Evolutionary conservation across 345 rosid species (phyloP).

Genomic region (Murraya koenigii): DNA sequence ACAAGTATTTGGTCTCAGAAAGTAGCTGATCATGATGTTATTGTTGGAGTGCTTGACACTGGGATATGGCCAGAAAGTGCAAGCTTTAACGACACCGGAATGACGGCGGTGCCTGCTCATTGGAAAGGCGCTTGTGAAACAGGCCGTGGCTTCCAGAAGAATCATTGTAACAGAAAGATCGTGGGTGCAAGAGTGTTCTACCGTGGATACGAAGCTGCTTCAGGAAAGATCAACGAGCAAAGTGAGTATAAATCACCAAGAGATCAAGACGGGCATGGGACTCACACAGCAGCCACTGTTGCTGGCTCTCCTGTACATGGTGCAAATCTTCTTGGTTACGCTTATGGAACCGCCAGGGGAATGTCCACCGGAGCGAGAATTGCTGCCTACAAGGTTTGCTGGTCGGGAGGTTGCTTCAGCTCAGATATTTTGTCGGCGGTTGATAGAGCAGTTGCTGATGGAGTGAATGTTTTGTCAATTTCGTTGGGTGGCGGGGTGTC

Average conservation of each 20-base stretch:
- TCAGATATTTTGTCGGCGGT: slow-evolving; percentile 74
- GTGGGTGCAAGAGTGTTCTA: slow-evolving; percentile 68
- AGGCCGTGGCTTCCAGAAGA: slow-evolving; percentile 47
- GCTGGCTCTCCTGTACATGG: slow-evolving; percentile 61
- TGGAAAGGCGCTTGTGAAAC: slow-evolving; percentile 77
- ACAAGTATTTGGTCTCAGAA: slow-evolving; percentile 47
- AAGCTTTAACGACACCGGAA: slow-evolving; percentile 63
- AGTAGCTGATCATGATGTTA: slow-evolving; percentile 55
- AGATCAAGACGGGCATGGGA: slow-evolving; percentile 79
- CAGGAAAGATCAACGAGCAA: slow-evolving; percentile 51
- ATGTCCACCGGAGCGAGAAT: slow-evolving; percentile 77
- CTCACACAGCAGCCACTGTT: slow-evolving; percentile 80
- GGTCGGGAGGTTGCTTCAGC: slow-evolving; percentile 68
- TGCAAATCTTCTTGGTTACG: slow-evolving; percentile 67
- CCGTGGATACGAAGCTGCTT: slow-evolving; percentile 64
- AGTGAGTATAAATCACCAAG: slow-evolving; percentile 68
- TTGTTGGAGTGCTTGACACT: slow-evolving; percentile 75
- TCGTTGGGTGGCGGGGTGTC: slow-evolving; percentile 82
- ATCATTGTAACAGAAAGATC: slow-evolving; percentile 62
- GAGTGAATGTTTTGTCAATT: slow-evolving; percentile 67
- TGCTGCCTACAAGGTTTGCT: slow-evolving; percentile 79
- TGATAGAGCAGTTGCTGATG: slow-evolving; percentile 73
- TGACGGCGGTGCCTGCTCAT: slow-evolving; percentile 50
- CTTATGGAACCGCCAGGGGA: slow-evolving; percentile 74
- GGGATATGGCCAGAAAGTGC: slow-evolving; percentile 82